A percentile compares a stretch with the other conserved stretches of the same genome.
These are phyloP conservation scores for Phlebopus sp. DNA, from an alignment of 1,284 basidiomycete genomes.

Conservation along the genomic window DNA sequence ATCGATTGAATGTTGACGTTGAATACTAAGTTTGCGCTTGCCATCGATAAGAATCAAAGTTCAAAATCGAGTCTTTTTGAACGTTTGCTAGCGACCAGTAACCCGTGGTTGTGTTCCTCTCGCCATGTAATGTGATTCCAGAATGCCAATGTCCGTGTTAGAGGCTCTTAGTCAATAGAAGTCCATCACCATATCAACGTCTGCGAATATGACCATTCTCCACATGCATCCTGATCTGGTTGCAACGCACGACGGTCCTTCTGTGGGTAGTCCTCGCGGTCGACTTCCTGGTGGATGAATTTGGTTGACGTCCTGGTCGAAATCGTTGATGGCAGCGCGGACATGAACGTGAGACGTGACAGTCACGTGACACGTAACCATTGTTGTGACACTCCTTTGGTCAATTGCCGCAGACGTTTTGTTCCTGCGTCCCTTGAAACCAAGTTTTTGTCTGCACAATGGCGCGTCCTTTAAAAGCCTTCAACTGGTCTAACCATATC, in stretches of 20 bases:
- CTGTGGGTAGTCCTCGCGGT: neutral
- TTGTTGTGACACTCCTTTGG: slow-evolving; percentile 10
- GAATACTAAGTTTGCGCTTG: too few species aligned
- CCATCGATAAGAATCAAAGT: too few species aligned
- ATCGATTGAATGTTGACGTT: too few species aligned
- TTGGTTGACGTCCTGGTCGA: too few species aligned
- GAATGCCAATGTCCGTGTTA: too few species aligned
- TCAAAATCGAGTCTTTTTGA: too few species aligned
- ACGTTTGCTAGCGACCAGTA: too few species aligned
- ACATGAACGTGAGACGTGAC: slow-evolving; percentile 11
- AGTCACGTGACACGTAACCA: slow-evolving; percentile 11
- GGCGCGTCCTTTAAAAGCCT: slow-evolving; percentile 1
- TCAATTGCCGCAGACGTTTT: slow-evolving; percentile 3
- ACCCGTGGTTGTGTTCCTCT: too few species aligned
- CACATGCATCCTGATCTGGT: too few species aligned
- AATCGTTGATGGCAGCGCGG: neutral
- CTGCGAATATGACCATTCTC: neutral
- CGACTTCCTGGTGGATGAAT: neutral
- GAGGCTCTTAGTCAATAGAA: too few species aligned
- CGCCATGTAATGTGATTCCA: too few species aligned
- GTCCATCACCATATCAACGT: neutral
- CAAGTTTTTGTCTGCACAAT: neutral
- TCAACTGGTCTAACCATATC: neutral
- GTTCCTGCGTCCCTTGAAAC: neutral
- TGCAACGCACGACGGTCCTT: too few species aligned